Conservation (phyloP, 805 yeast genomes). For the Lipomyces orientalis region DNA sequence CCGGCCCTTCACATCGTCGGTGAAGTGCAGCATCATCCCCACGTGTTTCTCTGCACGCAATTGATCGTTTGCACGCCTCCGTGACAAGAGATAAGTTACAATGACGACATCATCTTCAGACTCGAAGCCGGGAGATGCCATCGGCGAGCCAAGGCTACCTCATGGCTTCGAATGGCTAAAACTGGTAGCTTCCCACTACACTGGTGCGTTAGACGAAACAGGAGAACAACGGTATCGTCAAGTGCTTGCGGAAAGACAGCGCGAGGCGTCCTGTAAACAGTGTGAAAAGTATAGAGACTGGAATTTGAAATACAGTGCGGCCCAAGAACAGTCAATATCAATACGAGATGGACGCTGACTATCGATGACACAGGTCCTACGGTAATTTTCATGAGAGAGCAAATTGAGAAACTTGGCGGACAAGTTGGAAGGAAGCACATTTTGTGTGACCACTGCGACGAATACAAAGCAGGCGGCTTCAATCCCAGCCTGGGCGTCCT, state of each 20-base stretch:
- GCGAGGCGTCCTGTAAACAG: conserved; percentile 57
- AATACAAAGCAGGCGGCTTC: conserved; percentile 86
- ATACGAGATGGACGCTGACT: neutral
- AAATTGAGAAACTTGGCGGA: conserved; percentile 71
- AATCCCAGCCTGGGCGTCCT: conserved; percentile 88
- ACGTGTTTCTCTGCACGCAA: neutral
- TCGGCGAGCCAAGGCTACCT: conserved; percentile 20
- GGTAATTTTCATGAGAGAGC: conserved; percentile 84
- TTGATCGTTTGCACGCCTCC: neutral
- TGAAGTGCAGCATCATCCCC: neutral
- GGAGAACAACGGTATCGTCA: conserved; percentile 25
- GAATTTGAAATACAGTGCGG: conserved; percentile 61
- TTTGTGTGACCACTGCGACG: conserved; percentile 83
- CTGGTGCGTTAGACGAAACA: conserved; percentile 20
- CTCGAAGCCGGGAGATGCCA: neutral
- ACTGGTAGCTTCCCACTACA: conserved; percentile 26
- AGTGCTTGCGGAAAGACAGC: conserved; percentile 14
- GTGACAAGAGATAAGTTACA: neutral
- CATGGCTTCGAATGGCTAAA: conserved; percentile 32
- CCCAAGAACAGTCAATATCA: neutral
- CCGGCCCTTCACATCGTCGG: neutral
- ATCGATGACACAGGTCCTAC: conserved; percentile 57
- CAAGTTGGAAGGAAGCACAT: conserved; percentile 59
- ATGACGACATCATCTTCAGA: neutral
- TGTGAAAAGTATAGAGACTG: conserved; percentile 82